Conservation (phyloP, 78 protist species). For the Corallochytrium limacisporum region DNA sequence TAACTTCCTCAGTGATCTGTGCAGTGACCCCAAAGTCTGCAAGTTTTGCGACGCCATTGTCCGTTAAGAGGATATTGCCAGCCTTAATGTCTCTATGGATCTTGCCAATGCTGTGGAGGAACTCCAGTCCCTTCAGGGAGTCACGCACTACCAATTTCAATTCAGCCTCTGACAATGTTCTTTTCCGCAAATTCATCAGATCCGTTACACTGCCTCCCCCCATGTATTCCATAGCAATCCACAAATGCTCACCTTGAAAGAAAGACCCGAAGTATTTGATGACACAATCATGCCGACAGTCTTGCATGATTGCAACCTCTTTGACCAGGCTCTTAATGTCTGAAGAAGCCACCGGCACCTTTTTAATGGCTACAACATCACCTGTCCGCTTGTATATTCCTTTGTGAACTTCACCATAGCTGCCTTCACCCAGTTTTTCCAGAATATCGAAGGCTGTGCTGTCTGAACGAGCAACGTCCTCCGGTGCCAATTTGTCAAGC, state of each 20-base stretch:
- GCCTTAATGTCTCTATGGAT: slow-evolving; percentile 89
- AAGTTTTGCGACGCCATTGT: slow-evolving; percentile 53
- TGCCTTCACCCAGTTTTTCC: slow-evolving; percentile 1
- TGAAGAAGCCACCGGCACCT: neutral
- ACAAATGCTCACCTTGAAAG: no score
- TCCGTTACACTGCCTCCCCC: slow-evolving; percentile 72
- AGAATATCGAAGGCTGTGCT: no score
- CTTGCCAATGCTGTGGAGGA: slow-evolving; percentile 34
- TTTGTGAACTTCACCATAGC: neutral
- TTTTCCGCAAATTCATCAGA: slow-evolving; percentile 18
- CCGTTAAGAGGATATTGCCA: slow-evolving; percentile 69
- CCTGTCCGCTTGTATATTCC: neutral
- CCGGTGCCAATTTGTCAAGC: no score
- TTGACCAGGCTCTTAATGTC: slow-evolving; percentile 1
- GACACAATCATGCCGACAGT: neutral
- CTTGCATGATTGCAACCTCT: slow-evolving; percentile 1
- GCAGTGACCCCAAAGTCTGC: slow-evolving; percentile 85
- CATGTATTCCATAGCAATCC: slow-evolving; percentile 49
- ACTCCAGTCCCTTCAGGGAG: slow-evolving; percentile 29
- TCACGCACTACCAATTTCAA: slow-evolving; percentile 60
- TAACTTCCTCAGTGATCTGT: neutral
- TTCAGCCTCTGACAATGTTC: slow-evolving; percentile 56
- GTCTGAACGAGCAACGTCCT: no score
- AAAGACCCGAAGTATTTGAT: no score
- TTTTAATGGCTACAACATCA: neutral